Evolutionary conservation across 2,329 filamentous ascomycete genomes (phyloP).

Genomic region (Hypoxylon sp.): DNA sequence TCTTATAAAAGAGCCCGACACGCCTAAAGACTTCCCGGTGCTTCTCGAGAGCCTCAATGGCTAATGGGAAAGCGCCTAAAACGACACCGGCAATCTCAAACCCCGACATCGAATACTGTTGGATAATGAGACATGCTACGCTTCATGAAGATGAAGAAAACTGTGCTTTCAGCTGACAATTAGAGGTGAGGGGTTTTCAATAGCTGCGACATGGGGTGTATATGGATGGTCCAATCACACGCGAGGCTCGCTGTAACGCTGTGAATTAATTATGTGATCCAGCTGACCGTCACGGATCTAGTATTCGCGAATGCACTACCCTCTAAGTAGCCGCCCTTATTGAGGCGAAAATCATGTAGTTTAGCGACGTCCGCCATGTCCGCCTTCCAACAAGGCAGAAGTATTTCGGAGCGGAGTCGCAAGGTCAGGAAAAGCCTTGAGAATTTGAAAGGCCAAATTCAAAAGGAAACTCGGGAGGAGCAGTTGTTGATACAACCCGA

Average conservation of each 20-base stretch:
- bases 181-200: conserved; percentile 4
- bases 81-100: conserved; percentile 46
- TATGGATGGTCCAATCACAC: not conserved
- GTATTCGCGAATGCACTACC: not conserved
- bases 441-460: not conserved
- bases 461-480: not conserved
- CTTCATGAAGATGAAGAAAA: not conserved
- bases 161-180: not conserved
- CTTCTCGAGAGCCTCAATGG: conserved; percentile 40
- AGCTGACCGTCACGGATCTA: not conserved
- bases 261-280: not conserved
- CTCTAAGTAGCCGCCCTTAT: not conserved
- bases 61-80: conserved; percentile 46
- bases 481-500: not conserved
- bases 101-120: conserved; percentile 41
- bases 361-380: not conserved
- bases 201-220: not conserved
- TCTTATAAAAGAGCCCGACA: conserved; percentile 42
- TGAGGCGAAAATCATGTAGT: not conserved
- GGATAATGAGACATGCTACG: not conserved
- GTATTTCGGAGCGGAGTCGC: conserved; percentile 5
- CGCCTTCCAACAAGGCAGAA: not conserved
- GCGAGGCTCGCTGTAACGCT: not conserved
- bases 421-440: not conserved
- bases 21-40: conserved; percentile 41